Evolutionary conservation across 225 moss, liverwort and hornwort species (phyloP).

Genomic region (Pleurozium schreberi): DNA sequence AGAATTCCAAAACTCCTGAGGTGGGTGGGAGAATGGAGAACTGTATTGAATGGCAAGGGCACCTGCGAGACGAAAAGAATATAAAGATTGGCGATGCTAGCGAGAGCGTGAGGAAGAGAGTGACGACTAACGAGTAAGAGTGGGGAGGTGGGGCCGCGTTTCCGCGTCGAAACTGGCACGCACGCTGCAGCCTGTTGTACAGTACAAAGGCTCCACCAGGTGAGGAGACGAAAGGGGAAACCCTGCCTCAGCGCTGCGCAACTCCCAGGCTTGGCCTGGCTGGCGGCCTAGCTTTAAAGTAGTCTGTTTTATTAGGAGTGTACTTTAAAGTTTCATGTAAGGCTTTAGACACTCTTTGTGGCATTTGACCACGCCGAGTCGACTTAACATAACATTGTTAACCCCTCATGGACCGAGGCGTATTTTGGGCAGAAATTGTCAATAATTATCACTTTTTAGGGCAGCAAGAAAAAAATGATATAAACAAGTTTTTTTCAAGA

Average conservation of each 20-base stretch:
- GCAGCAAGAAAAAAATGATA: no score
- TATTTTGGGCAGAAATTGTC: no score
- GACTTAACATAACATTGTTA: no score
- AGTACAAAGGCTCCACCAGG: not conserved
- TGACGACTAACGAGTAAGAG: not conserved
- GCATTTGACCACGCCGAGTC: no score
- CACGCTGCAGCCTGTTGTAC: not conserved
- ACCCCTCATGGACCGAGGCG: no score
- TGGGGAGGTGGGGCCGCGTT: not conserved
- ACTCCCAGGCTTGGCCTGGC: not conserved
- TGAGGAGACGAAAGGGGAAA: not conserved
- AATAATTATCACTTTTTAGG: no score
- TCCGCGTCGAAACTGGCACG: slow-evolving; percentile 7
- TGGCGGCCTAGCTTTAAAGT: not conserved
- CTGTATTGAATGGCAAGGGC: not conserved
- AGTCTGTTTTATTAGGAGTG: not conserved
- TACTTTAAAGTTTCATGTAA: not conserved
- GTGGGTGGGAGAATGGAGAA: not conserved
- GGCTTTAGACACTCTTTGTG: no score
- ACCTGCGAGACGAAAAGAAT: not conserved
- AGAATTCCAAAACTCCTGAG: not conserved
- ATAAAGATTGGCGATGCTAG: not conserved
- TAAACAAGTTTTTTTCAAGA: no score
- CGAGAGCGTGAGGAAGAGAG: not conserved
- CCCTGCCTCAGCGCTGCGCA: not conserved